These are phyloP conservation scores for Fusarium guadeloupense DNA, from an alignment of 2,329 filamentous ascomycete species.

Conservation along the genomic window DNA sequence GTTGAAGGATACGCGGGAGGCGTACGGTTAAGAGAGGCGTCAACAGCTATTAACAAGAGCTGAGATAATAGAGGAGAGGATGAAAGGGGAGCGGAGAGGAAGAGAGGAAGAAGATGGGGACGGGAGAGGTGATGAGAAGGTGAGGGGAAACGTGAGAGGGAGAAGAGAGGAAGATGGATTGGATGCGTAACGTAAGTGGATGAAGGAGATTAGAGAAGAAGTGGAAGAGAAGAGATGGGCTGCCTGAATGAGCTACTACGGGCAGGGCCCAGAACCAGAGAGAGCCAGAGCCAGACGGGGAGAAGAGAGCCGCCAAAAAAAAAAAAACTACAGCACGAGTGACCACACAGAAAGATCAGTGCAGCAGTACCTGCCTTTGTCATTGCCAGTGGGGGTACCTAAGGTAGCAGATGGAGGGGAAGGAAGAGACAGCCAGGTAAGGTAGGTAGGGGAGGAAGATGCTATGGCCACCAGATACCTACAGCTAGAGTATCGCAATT, in stretches of 20 bases:
- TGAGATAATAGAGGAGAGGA: conserved; percentile 33
- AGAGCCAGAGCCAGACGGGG: conserved; percentile 4
- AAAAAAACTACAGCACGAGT: no score
- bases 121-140: conserved; percentile 41
- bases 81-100: conserved; percentile 41
- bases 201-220: conserved; percentile 30
- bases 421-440: conserved; percentile 17
- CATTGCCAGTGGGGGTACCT: conserved; percentile 5
- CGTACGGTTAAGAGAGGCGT: conserved; percentile 36
- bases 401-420: conserved; percentile 29
- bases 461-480: conserved; percentile 3
- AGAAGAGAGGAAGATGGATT: conserved; percentile 43
- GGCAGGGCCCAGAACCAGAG: conserved; percentile 28
- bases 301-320: conserved; percentile 7
- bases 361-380: conserved; percentile 16
- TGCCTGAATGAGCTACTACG: conserved; percentile 8
- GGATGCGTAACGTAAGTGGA: conserved; percentile 42
- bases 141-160: conserved; percentile 42
- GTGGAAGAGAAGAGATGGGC: conserved; percentile 31
- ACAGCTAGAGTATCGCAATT: not conserved
- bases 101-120: conserved; percentile 37
- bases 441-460: not conserved
- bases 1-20: conserved; percentile 34
- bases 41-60: conserved; percentile 35
- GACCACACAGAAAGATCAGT: conserved; percentile 19